Conservation (phyloP, 257 asterid species). For the Leptodermis oblonga region DNA sequence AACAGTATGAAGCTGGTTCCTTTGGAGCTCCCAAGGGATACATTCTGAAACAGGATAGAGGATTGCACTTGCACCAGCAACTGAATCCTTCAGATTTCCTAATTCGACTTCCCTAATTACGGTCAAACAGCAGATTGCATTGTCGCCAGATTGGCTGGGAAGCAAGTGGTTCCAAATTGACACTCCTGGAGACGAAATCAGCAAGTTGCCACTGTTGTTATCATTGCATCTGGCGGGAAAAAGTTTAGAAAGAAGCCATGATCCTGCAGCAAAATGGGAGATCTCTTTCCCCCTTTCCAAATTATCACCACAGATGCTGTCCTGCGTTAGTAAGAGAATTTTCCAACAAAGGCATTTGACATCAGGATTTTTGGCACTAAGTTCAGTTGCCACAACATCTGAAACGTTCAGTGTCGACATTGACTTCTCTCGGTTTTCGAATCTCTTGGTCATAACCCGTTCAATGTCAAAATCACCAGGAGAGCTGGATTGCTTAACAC, state of each 20-base stretch:
- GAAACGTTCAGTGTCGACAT: constrained; percentile 78
- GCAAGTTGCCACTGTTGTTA: constrained; percentile 32
- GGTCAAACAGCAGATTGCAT: constrained; percentile 60
- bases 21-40: constrained; percentile 57
- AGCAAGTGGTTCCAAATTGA: constrained; percentile 81
- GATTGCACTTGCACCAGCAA: constrained; percentile 66
- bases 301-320: constrained; percentile 15
- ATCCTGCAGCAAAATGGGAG: constrained; percentile 32
- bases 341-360: constrained; percentile 92
- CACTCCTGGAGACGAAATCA: constrained; percentile 53
- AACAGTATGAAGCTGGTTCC: constrained; percentile 52
- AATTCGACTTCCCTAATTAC: constrained; percentile 48
- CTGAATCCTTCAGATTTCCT: constrained; percentile 37
- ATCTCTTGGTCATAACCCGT: constrained; percentile 56
- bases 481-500: constrained; percentile 45
- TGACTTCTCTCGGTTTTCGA: constrained; percentile 52
- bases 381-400: constrained; percentile 60
- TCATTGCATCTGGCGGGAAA: constrained; percentile 34
- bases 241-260: constrained; percentile 84
- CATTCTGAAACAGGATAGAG: constrained; percentile 59
- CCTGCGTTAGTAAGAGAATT: constrained; percentile 54
- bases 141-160: constrained; percentile 39
- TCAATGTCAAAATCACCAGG: constrained; percentile 51
- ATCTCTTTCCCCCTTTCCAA: constrained; percentile 27
- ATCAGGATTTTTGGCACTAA: constrained; percentile 51